A percentile compares a stretch with the other conserved stretches of the same genome.
Conservation (phyloP, 768 basidiomycete genomes). For the Leccinum broughii region DNA sequence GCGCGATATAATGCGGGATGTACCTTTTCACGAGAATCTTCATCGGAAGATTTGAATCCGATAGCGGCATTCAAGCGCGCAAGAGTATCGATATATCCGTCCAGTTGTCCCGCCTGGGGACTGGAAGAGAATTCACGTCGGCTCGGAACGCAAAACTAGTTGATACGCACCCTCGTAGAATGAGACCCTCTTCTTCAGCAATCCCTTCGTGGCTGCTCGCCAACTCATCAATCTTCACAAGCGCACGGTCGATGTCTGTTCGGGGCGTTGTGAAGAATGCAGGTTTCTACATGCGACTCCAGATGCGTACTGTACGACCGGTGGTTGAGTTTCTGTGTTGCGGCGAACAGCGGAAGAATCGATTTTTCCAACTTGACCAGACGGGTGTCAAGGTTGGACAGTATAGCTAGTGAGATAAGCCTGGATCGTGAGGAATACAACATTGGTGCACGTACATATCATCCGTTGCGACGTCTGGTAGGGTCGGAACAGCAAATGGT, state of each 20-base stretch:
- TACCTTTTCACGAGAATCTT: conserved; percentile 57
- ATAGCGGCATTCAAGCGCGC: conserved; percentile 78
- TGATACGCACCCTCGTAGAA: conserved; percentile 64
- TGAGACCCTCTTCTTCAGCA: conserved; percentile 75
- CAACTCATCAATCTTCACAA: conserved; percentile 77
- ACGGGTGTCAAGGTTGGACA: conserved; percentile 82
- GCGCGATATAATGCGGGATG: background rate
- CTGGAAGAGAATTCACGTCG: conserved; percentile 36
- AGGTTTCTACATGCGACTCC: background rate
- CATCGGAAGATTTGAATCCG: conserved; percentile 68
- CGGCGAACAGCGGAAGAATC: conserved; percentile 78
- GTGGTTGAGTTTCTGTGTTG: conserved; percentile 72
- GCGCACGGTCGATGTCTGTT: conserved; percentile 77
- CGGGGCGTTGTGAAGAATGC: background rate
- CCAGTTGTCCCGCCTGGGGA: conserved; percentile 68
- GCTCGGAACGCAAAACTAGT: conserved; percentile 4
- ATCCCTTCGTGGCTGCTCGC: conserved; percentile 74
- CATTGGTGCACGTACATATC: conserved; percentile 57
- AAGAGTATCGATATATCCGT: conserved; percentile 66
- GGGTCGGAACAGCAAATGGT: no score
- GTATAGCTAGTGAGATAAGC: conserved; percentile 58
- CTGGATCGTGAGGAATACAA: background rate
- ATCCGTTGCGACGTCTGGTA: conserved; percentile 80
- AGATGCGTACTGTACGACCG: conserved; percentile 64
- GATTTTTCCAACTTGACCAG: conserved; percentile 84